phyloP scores from a whole-genome alignment of 1,284 basidiomycete genomes.

The Fomes fomentarius region DNA sequence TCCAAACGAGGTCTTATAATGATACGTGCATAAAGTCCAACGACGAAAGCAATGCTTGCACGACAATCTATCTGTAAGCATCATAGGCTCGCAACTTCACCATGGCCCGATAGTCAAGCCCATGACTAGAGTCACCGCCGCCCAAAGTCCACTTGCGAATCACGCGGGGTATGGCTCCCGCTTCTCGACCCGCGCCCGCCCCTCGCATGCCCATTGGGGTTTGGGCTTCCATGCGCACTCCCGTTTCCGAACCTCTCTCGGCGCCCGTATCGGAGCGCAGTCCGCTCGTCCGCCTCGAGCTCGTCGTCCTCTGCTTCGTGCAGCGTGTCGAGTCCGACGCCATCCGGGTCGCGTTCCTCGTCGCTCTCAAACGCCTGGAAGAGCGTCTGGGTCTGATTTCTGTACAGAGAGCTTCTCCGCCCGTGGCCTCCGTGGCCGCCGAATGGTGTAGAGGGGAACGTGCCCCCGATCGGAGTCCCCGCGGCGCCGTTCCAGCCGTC shows the following conservation, averaged over 20 bases:
- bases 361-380: slow-evolving; percentile 66
- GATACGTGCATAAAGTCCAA: too few relatives aligned
- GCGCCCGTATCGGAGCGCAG: slow-evolving; percentile 34
- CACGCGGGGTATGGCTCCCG: slow-evolving; percentile 30
- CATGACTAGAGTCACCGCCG: not conserved
- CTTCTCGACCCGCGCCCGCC: slow-evolving; percentile 26
- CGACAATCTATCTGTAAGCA: too few relatives aligned
- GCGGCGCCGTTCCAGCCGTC: slow-evolving; percentile 67
- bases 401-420: slow-evolving; percentile 57
- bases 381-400: slow-evolving; percentile 59
- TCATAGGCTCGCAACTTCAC: not conserved
- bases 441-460: slow-evolving; percentile 38
- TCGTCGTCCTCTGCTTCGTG: slow-evolving; percentile 40
- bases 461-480: slow-evolving; percentile 39
- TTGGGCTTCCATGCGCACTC: slow-evolving; percentile 8
- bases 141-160: slow-evolving; percentile 13
- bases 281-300: slow-evolving; percentile 40
- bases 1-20: too few relatives aligned
- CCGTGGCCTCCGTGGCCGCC: too few relatives aligned
- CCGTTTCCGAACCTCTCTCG: slow-evolving; percentile 6
- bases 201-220: slow-evolving; percentile 12
- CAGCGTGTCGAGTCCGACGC: slow-evolving; percentile 34
- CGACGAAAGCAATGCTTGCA: too few relatives aligned
- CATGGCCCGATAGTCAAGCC: not conserved
- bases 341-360: slow-evolving; percentile 35